Percentiles rank a stretch among this genome's conserved stretches.
phyloP scores from a whole-genome alignment of 2,329 filamentous ascomycete species.

The Verticillium nubilum region DNA sequence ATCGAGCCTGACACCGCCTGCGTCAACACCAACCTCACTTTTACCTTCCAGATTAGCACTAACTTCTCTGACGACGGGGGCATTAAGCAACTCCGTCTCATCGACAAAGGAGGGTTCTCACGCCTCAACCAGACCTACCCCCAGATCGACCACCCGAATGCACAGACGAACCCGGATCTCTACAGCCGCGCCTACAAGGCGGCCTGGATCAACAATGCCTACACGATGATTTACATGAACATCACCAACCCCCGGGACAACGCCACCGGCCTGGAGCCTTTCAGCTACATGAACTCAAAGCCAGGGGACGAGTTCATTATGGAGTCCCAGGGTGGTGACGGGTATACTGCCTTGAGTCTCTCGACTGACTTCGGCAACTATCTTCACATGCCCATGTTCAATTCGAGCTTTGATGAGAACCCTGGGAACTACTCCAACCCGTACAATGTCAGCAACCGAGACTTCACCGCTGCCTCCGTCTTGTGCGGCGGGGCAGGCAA shows the following conservation, averaged over 20 bases:
- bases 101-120: constrained; percentile 36
- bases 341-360: not conserved
- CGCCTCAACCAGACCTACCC: constrained; percentile 29
- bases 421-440: constrained; percentile 21
- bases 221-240: constrained; percentile 32
- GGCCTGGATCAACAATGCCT: constrained; percentile 35
- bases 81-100: constrained; percentile 22
- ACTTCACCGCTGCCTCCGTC: constrained; percentile 19
- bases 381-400: too few species aligned
- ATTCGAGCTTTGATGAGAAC: too few species aligned
- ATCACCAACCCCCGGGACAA: constrained; percentile 21
- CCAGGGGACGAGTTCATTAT: not conserved
- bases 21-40: constrained; percentile 34
- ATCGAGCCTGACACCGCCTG: constrained; percentile 38
- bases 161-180: constrained; percentile 30
- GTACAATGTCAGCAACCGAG: constrained; percentile 16
- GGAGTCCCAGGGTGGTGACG: not conserved
- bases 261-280: not conserved
- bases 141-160: constrained; percentile 18
- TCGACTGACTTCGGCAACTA: not conserved
- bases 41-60: constrained; percentile 29
- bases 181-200: constrained; percentile 33
- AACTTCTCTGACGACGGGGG: constrained; percentile 1
- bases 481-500: constrained; percentile 25
- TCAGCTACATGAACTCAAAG: not conserved